Evolutionary conservation across 2,329 filamentous ascomycete genomes (phyloP).

Genomic region (Beauveria brongniartii): DNA sequence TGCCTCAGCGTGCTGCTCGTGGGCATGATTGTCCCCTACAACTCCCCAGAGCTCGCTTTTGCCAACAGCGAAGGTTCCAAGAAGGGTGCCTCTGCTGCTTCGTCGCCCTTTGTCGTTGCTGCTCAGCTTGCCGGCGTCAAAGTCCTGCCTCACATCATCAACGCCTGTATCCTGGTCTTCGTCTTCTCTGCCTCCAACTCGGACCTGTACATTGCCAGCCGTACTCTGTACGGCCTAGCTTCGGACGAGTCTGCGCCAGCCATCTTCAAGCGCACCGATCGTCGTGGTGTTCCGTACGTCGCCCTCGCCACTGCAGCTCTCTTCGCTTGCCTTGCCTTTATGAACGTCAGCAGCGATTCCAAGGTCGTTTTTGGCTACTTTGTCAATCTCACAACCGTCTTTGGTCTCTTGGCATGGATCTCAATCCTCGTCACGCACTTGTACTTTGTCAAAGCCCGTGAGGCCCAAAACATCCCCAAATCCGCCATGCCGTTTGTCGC

Average conservation of each 20-base stretch:
- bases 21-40: conserved; percentile 69
- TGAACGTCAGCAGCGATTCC: conserved; percentile 53
- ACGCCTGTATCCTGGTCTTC: conserved; percentile 66
- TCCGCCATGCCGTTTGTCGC: conserved; percentile 54
- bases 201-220: conserved; percentile 67
- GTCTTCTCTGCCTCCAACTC: conserved; percentile 73
- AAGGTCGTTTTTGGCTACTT: conserved; percentile 55
- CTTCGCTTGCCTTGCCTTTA: conserved; percentile 60
- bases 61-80: conserved; percentile 34
- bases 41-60: conserved; percentile 51
- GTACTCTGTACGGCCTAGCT: conserved; percentile 65
- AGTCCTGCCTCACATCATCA: conserved; percentile 58
- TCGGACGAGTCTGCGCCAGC: conserved; percentile 62
- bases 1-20: conserved; percentile 64
- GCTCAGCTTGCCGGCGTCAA: conserved; percentile 57
- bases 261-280: conserved; percentile 64
- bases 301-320: conserved; percentile 52
- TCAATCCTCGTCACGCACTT: conserved; percentile 62
- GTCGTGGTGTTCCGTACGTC: conserved; percentile 61
- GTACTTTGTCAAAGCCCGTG: conserved; percentile 54
- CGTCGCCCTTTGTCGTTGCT: conserved; percentile 69
- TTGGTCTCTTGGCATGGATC: conserved; percentile 59
- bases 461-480: conserved; percentile 50
- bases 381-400: conserved; percentile 60
- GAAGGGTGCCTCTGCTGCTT: conserved; percentile 41